Percentiles rank a stretch among this genome's conserved stretches.
Conservation (phyloP, 140 eudicot species). For the Ambrosia hybrid region DNA sequence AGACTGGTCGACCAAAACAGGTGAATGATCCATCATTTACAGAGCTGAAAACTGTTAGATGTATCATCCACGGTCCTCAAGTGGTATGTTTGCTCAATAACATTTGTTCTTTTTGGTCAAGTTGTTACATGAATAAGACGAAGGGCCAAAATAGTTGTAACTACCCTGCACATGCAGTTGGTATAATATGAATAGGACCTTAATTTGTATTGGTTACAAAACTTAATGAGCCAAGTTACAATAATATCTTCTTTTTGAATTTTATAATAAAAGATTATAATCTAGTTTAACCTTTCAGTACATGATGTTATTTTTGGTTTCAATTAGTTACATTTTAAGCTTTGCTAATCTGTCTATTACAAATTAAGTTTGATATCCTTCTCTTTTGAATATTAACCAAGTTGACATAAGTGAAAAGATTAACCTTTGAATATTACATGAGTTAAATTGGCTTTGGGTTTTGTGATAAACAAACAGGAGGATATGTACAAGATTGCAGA, state of each 20-base stretch:
- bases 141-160: neutral
- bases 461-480: conserved; percentile 6
- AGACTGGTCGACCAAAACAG: conserved; percentile 4
- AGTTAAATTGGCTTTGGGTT: neutral
- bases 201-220: neutral
- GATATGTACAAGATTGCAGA: conserved; percentile 23
- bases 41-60: neutral
- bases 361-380: no score
- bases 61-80: conserved; percentile 26
- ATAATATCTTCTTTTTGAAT: neutral
- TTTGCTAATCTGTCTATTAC: no score
- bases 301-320: neutral
- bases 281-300: neutral
- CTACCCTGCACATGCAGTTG: neutral
- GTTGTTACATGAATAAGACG: conserved; percentile 6
- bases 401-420: no score
- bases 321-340: neutral
- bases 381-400: no score
- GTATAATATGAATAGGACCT: neutral
- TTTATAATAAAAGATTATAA: neutral
- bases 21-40: no score
- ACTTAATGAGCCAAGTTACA: neutral
- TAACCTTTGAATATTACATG: neutral
- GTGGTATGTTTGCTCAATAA: conserved; percentile 10
- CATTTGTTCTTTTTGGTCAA: no score